Evolutionary conservation across 2,329 filamentous ascomycete genomes (phyloP).

Genomic region (Calonectria ilicicola): DNA sequence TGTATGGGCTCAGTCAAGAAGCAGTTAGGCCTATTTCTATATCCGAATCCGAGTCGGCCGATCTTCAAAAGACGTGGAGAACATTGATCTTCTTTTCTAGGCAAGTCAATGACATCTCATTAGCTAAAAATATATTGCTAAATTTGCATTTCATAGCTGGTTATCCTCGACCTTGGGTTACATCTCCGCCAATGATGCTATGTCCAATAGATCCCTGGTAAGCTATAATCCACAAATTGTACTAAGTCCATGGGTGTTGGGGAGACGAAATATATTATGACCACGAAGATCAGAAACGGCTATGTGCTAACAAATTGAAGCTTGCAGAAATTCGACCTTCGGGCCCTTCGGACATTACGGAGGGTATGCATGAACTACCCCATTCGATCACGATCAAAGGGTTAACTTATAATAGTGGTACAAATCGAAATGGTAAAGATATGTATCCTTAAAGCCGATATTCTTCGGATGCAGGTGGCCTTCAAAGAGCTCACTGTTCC

Average conservation of each 20-base stretch:
- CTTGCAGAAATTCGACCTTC: neutral
- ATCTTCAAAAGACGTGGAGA: slow-evolving; percentile 12
- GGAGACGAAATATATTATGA: too few species aligned
- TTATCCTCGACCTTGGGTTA: neutral
- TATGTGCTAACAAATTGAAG: too few species aligned
- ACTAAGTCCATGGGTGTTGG: neutral
- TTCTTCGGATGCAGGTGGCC: neutral
- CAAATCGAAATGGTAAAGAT: slow-evolving; percentile 6
- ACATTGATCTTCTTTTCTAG: slow-evolving; percentile 24
- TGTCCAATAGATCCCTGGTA: neutral
- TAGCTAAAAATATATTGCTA: neutral
- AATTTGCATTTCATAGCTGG: neutral
- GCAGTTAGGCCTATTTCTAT: neutral
- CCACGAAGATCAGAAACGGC: too few species aligned
- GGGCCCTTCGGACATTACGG: neutral
- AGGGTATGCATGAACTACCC: neutral
- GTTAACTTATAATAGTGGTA: neutral
- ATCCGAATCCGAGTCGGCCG: neutral
- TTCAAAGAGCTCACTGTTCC: neutral
- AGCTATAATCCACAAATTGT: neutral
- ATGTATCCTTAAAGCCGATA: neutral
- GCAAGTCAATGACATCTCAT: neutral
- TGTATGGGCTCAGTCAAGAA: neutral
- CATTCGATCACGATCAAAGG: too few species aligned
- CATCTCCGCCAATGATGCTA: neutral